These are phyloP conservation scores for Terfezia claveryi DNA, from an alignment of 495 filamentous ascomycete species.

Conservation along the genomic window DNA sequence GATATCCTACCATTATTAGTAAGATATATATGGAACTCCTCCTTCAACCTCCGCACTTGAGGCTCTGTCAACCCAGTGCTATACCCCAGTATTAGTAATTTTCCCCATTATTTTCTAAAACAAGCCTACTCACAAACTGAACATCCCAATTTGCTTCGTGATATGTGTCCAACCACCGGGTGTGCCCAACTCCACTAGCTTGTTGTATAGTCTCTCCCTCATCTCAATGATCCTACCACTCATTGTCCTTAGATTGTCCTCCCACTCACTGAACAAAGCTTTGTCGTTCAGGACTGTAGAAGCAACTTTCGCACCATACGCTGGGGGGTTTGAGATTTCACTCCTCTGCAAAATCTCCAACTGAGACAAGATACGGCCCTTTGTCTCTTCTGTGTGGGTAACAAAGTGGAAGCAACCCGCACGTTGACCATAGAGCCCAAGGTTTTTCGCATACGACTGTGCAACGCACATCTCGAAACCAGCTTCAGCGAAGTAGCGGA, in stretches of 20 bases:
- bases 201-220: constrained; percentile 49
- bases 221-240: constrained; percentile 79
- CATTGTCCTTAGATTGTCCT: constrained; percentile 82
- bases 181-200: constrained; percentile 61
- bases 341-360: constrained; percentile 85
- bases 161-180: constrained; percentile 92
- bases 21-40: constrained; percentile 79
- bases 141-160: constrained; percentile 98
- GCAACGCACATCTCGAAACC: constrained; percentile 92
- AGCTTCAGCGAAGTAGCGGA: constrained; percentile 79
- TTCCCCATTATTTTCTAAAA: too few relatives aligned
- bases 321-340: constrained; percentile 90
- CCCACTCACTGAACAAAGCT: constrained; percentile 74
- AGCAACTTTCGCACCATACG: constrained; percentile 81
- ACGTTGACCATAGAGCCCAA: constrained; percentile 90
- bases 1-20: constrained; percentile 91
- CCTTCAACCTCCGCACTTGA: constrained; percentile 62
- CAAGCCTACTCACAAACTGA: constrained; percentile 39
- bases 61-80: constrained; percentile 60
- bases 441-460: constrained; percentile 97
- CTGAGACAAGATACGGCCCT: constrained; percentile 55
- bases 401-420: constrained; percentile 94
- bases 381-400: constrained; percentile 37
- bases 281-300: constrained; percentile 62
- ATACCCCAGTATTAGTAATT: background rate